A percentile compares a stretch with the other conserved stretches of the same genome.
phyloP scores from a whole-genome alignment of 2,329 filamentous ascomycete genomes.

The Ceratocystis diversiconidia region DNA sequence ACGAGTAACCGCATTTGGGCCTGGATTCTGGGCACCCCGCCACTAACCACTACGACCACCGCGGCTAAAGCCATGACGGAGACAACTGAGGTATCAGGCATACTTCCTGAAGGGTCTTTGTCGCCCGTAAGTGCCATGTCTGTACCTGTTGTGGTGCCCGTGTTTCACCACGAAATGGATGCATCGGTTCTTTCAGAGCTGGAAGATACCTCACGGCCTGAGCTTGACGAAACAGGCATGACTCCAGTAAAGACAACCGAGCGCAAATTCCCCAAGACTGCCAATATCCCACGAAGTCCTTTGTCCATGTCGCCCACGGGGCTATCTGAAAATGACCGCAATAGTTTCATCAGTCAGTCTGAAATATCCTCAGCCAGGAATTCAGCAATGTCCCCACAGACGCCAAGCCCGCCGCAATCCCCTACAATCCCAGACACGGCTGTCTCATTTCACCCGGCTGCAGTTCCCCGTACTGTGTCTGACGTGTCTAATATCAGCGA shows the following conservation, averaged over 20 bases:
- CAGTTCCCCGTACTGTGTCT: constrained; percentile 24
- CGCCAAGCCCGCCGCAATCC: constrained; percentile 1
- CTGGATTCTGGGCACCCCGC: constrained; percentile 34
- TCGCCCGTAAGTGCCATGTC: constrained; percentile 3
- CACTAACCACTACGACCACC: constrained; percentile 23
- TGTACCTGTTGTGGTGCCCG: not conserved
- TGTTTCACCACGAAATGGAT: not conserved
- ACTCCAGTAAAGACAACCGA: not conserved
- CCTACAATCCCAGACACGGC: constrained; percentile 1
- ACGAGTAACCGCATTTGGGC: constrained; percentile 34
- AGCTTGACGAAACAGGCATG: not conserved
- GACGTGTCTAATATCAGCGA: constrained; percentile 31
- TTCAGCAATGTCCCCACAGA: constrained; percentile 5
- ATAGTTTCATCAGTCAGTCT: constrained; percentile 2
- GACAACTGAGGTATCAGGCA: constrained; percentile 24
- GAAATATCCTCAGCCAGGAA: not conserved
- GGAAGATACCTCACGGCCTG: not conserved
- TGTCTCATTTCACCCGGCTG: not conserved
- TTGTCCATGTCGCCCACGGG: not conserved
- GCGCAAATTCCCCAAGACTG: not conserved
- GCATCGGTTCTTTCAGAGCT: not conserved
- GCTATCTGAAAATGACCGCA: not conserved
- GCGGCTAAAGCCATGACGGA: constrained; percentile 32
- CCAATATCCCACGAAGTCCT: not conserved
- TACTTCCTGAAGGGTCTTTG: not conserved